Conservation (phyloP, 2,329 filamentous ascomycete genomes). For the Tolypocladium endophyticum region DNA sequence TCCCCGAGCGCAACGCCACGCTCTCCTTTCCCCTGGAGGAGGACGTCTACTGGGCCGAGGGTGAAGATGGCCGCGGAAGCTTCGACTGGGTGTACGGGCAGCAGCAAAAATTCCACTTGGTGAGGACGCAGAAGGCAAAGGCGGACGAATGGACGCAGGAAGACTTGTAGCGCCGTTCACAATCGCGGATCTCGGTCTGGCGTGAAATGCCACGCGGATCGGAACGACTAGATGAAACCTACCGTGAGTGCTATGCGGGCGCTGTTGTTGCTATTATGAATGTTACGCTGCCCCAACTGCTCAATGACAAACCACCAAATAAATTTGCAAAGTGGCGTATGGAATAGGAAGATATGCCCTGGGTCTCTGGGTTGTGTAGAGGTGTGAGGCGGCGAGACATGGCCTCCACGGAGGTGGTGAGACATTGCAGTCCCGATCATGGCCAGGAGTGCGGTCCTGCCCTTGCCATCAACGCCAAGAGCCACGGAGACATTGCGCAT, state of each 20-base stretch:
- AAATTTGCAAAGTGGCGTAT: neutral
- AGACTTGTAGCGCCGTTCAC: neutral
- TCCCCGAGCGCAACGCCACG: slow-evolving; percentile 11
- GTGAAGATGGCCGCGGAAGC: slow-evolving; percentile 8
- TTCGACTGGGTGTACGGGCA: slow-evolving; percentile 37
- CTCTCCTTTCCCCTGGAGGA: slow-evolving; percentile 36
- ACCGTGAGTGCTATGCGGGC: neutral
- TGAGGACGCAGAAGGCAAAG: slow-evolving; percentile 7
- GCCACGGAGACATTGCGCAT: neutral
- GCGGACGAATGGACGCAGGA: neutral
- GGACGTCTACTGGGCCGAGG: slow-evolving; percentile 33
- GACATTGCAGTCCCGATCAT: neutral
- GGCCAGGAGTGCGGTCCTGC: neutral
- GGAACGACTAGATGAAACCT: too few species aligned
- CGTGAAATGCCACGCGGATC: too few species aligned
- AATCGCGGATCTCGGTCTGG: neutral
- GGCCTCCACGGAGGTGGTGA: neutral
- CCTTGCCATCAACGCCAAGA: neutral
- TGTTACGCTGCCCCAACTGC: neutral
- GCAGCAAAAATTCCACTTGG: slow-evolving; percentile 26
- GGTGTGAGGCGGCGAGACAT: neutral
- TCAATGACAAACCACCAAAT: neutral
- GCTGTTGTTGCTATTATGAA: neutral
- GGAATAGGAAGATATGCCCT: neutral
- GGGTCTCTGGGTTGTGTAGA: neutral